Evolutionary conservation across 306 rosid genomes (phyloP).

Genomic region (Vicia sativa): DNA sequence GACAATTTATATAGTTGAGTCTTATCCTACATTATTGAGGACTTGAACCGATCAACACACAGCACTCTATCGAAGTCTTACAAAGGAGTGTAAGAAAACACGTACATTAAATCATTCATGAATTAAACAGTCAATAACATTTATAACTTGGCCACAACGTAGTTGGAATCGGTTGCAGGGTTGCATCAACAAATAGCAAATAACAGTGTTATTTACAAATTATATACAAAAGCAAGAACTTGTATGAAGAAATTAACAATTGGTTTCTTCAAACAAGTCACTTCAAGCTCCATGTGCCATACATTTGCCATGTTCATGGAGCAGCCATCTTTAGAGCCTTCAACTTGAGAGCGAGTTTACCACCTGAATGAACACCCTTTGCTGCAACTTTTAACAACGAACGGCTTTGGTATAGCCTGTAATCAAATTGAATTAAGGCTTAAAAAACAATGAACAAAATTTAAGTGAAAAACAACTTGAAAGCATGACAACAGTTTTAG

Average conservation of each 20-base stretch:
- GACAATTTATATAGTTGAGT: not conserved
- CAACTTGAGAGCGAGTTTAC: slow-evolving; percentile 67
- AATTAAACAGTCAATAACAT: slow-evolving; percentile 33
- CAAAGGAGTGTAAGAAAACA: not conserved
- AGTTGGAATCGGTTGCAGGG: slow-evolving; percentile 21
- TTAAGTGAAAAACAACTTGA: slow-evolving; percentile 3
- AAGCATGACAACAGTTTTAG: slow-evolving; percentile 11
- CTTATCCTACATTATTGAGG: no score
- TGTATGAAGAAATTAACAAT: slow-evolving; percentile 19
- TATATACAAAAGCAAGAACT: slow-evolving; percentile 39
- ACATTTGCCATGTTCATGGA: slow-evolving; percentile 32
- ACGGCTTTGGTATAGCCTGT: slow-evolving; percentile 77
- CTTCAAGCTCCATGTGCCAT: slow-evolving; percentile 26
- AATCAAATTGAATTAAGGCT: not conserved
- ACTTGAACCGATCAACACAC: not conserved
- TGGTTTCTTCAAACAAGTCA: slow-evolving; percentile 15
- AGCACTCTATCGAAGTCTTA: not conserved
- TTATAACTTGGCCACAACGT: not conserved
- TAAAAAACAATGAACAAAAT: not conserved
- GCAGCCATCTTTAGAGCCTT: slow-evolving; percentile 46
- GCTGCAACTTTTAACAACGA: slow-evolving; percentile 70
- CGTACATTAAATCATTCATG: slow-evolving; percentile 1
- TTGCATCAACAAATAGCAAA: not conserved
- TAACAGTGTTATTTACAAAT: slow-evolving; percentile 50
- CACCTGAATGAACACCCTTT: slow-evolving; percentile 61